Evolutionary conservation across 139 green algal genomes (phyloP).

Genomic region (Chlamydomonas sphaeroides): DNA sequence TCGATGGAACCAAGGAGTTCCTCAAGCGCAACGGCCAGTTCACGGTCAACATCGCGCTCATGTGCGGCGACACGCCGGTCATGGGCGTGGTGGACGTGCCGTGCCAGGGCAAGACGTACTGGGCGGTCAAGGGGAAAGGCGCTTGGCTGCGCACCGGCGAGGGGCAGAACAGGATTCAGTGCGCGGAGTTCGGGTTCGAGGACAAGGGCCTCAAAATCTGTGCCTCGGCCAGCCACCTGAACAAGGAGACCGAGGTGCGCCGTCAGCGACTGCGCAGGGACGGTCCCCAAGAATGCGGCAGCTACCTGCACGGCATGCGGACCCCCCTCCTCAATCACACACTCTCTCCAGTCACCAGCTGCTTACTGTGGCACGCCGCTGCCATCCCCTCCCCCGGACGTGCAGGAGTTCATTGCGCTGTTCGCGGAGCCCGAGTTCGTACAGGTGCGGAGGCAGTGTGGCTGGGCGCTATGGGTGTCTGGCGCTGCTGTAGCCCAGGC

Average conservation of each 20-base stretch:
- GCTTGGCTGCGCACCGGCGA: slow-evolving; percentile 66
- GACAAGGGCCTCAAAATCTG: slow-evolving; percentile 67
- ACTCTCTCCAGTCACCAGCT: too few relatives aligned
- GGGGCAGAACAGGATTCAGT: slow-evolving; percentile 44
- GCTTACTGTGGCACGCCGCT: too few relatives aligned
- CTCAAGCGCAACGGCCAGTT: slow-evolving; percentile 90
- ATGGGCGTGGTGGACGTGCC: slow-evolving; percentile 88
- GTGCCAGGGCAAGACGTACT: slow-evolving; percentile 55
- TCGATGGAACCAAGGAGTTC: slow-evolving; percentile 95
- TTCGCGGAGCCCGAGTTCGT: slow-evolving; percentile 74
- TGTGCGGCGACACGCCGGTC: slow-evolving; percentile 63
- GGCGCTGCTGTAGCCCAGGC: too few relatives aligned
- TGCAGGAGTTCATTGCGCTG: slow-evolving; percentile 74
- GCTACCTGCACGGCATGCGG: too few relatives aligned
- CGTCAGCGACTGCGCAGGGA: too few relatives aligned
- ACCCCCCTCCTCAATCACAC: too few relatives aligned
- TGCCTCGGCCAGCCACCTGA: slow-evolving; percentile 67
- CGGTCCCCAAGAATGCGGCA: too few relatives aligned
- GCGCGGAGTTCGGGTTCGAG: slow-evolving; percentile 55
- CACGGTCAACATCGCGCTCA: slow-evolving; percentile 90
- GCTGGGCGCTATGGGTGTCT: too few relatives aligned
- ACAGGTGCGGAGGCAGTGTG: too few relatives aligned
- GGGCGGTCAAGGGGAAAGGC: slow-evolving; percentile 78
- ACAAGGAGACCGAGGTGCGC: slow-evolving; percentile 59
- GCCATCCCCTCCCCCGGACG: too few relatives aligned